phyloP scores from a whole-genome alignment of 768 basidiomycete genomes.

The Pulveroboletus sp. region DNA sequence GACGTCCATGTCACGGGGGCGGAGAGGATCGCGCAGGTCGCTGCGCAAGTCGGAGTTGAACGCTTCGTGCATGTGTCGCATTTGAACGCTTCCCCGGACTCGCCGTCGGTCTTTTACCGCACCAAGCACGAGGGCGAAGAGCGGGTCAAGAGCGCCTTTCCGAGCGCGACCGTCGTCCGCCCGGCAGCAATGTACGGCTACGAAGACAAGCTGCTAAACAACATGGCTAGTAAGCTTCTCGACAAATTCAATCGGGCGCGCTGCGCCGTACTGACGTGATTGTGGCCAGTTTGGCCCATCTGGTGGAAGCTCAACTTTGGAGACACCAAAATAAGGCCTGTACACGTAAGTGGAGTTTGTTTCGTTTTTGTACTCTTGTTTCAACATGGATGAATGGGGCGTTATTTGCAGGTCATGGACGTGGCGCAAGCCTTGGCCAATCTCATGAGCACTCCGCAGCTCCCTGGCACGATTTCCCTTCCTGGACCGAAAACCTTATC shows the following conservation, averaged over 20 bases:
- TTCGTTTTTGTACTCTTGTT: slow-evolving; percentile 16
- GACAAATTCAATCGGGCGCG: slow-evolving; percentile 1
- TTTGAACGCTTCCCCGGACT: slow-evolving; percentile 80
- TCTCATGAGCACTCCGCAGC: slow-evolving; percentile 59
- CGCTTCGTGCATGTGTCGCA: slow-evolving; percentile 95
- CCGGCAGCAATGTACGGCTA: slow-evolving; percentile 88
- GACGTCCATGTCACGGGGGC: slow-evolving; percentile 84
- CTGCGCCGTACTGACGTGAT: slow-evolving; percentile 13
- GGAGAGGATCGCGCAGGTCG: slow-evolving; percentile 80
- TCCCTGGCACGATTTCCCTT: slow-evolving; percentile 70
- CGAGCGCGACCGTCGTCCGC: slow-evolving; percentile 82
- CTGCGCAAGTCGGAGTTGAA: slow-evolving; percentile 72
- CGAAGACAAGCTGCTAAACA: slow-evolving; percentile 92
- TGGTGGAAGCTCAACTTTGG: slow-evolving; percentile 94
- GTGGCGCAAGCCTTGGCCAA: slow-evolving; percentile 91
- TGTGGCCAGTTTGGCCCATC: slow-evolving; percentile 68
- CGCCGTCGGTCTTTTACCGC: slow-evolving; percentile 80
- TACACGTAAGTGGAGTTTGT: slow-evolving; percentile 64
- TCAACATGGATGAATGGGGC: slow-evolving; percentile 13
- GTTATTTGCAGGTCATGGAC: slow-evolving; percentile 69
- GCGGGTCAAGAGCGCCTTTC: slow-evolving; percentile 79
- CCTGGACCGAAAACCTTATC: slow-evolving; percentile 89
- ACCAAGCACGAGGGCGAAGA: slow-evolving; percentile 91
- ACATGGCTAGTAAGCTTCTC: slow-evolving; percentile 74
- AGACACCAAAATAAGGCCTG: slow-evolving; percentile 84